A percentile compares a stretch with the other conserved stretches of the same genome.
Conservation (phyloP, 176 grass and related monocot genomes). For the Ensete ventricosum region DNA sequence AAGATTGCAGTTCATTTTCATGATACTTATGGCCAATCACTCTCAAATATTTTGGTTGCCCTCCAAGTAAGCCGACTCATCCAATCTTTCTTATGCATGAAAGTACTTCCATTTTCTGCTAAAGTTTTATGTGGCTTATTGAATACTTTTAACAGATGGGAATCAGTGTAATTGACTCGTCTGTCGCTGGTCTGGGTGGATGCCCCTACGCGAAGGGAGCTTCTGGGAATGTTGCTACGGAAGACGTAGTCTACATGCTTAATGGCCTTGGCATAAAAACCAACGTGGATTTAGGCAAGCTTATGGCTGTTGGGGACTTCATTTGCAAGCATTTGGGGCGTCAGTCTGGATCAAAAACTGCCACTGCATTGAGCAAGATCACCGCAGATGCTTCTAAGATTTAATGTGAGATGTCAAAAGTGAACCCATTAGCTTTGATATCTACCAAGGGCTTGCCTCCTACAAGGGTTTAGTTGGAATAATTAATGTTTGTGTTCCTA, state of each 20-base stretch:
- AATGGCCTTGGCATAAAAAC: slow-evolving; percentile 66
- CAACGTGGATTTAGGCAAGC: slow-evolving; percentile 46
- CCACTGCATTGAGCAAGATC: slow-evolving; percentile 40
- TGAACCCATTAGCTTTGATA: neutral
- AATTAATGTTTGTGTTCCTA: too few species aligned
- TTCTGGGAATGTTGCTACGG: slow-evolving; percentile 68
- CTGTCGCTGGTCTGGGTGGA: slow-evolving; percentile 58
- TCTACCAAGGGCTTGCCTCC: neutral
- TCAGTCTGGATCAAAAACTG: slow-evolving; percentile 69
- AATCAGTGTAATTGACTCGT: slow-evolving; percentile 56
- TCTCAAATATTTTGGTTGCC: slow-evolving; percentile 79
- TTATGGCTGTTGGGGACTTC: slow-evolving; percentile 71
- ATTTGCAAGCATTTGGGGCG: slow-evolving; percentile 55
- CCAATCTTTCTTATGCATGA: neutral
- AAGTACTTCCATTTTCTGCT: neutral
- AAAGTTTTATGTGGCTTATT: neutral
- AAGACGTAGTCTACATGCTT: slow-evolving; percentile 87
- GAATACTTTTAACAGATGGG: slow-evolving; percentile 52
- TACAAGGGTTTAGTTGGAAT: neutral
- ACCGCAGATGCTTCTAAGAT: slow-evolving; percentile 37
- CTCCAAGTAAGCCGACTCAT: slow-evolving; percentile 48
- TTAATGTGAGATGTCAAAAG: neutral
- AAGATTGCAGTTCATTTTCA: slow-evolving; percentile 97
- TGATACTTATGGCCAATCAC: slow-evolving; percentile 83
- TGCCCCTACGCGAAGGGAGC: slow-evolving; percentile 84